Conservation (phyloP, 2,329 filamentous ascomycete genomes). For the Colletotrichum sp. region DNA sequence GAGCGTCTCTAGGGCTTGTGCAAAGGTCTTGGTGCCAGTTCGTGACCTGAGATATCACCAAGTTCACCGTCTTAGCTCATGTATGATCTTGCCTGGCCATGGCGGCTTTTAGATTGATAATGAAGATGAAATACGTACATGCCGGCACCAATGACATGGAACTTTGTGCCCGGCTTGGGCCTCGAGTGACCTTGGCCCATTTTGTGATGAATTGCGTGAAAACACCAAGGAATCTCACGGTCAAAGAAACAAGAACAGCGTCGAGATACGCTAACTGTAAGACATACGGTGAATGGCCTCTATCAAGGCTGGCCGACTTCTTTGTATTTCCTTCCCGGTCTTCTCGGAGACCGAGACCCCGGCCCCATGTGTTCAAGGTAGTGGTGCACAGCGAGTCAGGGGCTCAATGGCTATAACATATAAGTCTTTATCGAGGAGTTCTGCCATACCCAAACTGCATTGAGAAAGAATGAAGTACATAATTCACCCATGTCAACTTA, state of each 20-base stretch:
- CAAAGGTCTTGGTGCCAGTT: conserved; percentile 29
- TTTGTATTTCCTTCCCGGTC: not conserved
- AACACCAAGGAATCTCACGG: not conserved
- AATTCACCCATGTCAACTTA: not conserved
- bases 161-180: conserved; percentile 22
- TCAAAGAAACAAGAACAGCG: not conserved
- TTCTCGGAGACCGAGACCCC: not conserved
- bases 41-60: conserved; percentile 5
- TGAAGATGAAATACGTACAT: not conserved
- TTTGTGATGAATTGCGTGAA: not conserved
- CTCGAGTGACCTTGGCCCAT: conserved; percentile 28
- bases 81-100: not conserved
- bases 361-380: not conserved
- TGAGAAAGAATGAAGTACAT: not conserved
- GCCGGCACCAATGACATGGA: conserved; percentile 30
- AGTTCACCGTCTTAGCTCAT: not conserved
- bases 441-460: not conserved
- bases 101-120: not conserved
- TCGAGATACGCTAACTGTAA: not conserved
- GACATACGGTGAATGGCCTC: not conserved
- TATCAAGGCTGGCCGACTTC: not conserved
- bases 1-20: conserved; percentile 25
- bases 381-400: not conserved
- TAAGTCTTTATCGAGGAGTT: not conserved
- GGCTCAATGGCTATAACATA: not conserved